Base-by-base conservation (phyloP, 345 rosid species). In the Cardamine occulta region DNA sequence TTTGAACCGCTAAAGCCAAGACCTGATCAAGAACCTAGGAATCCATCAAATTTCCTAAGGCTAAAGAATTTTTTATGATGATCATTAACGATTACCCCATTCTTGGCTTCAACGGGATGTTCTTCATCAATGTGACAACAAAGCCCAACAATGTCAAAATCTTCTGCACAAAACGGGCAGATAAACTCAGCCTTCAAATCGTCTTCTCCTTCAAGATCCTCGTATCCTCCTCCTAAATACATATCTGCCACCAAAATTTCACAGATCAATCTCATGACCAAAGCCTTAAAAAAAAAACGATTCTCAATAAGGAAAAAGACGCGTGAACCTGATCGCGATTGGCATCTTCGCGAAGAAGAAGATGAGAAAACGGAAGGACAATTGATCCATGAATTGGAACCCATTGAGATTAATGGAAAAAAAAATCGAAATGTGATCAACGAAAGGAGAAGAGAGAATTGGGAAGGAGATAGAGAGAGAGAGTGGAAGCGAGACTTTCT, bases 121-220 rank as follows among this genome's bases (percentile, higher is more conserved):
- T 88, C 94, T 73, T 93, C 98, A 21, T 90, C 98, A 69, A 88
- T 80, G 74, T 93, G 96, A 74, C 94, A 93, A 84, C 86, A 93
- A 15, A 93, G 94, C 8, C 93, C 98, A 40, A 93, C 89, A 72
- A 90, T 85, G 69, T 93, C 94, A 66, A 90, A 93, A 76, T 86
- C 91, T 72, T 93, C 96, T 4, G 86, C 89, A 17, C 96, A 93
- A 60, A 90, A 93, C 1, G 98, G 94, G 39, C 98, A 93, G 12
- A 85, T 53, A 77, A 80, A 88, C 86, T 88, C 88, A 3, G 85
- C 82, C 65, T 84, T 85, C 73, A 75, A 82, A 68, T 90, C 94
- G 13, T 87, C 92, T 14, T 88, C 96, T 39, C 31, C 89, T 5
- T 86, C 90, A 12, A 74, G 67, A 44, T 86, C 96, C 17, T 88